phyloP scores from a whole-genome alignment of 805 yeast species.

The Candida ovalis region DNA sequence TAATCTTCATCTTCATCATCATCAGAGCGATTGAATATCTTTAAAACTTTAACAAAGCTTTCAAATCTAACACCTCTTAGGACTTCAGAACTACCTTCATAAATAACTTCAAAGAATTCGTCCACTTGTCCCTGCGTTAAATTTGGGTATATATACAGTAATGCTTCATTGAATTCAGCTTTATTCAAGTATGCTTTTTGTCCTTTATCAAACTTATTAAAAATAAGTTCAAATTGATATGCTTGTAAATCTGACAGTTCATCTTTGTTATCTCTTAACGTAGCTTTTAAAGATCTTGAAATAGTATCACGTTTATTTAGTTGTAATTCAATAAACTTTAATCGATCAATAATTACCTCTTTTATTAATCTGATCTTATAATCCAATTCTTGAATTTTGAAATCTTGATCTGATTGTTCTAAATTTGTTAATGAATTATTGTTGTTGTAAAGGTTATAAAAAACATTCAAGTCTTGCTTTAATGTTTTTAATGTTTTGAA shows the following conservation, averaged over 20 bases:
- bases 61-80: conserved; percentile 26
- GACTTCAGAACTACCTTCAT: conserved; percentile 17
- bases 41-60: conserved; percentile 24
- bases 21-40: conserved; percentile 14
- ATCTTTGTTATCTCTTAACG: conserved; percentile 1
- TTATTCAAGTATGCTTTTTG: conserved; percentile 36
- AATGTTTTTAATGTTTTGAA: conserved; percentile 22
- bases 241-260: conserved; percentile 13
- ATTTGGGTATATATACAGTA: conserved; percentile 38
- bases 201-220: conserved; percentile 36
- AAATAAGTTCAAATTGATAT: conserved; percentile 42
- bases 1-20: conserved; percentile 16
- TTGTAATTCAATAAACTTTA: conserved; percentile 40
- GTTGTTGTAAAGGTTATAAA: conserved; percentile 4
- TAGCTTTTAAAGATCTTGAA: conserved; percentile 12
- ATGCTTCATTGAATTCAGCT: conserved; percentile 40
- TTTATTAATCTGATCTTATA: conserved; percentile 35
- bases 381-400: conserved; percentile 34
- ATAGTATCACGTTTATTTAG: conserved; percentile 25
- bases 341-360: conserved; percentile 35
- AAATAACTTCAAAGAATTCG: conserved; percentile 35
- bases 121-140: conserved; percentile 32
- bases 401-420: conserved; percentile 10
- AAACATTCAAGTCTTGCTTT: conserved; percentile 10
- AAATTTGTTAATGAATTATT: conserved; percentile 12